A percentile compares a stretch with the other conserved stretches of the same genome.
These are phyloP conservation scores for Auricularia sp. DNA, from an alignment of 768 basidiomycete species.

Conservation along the genomic window DNA sequence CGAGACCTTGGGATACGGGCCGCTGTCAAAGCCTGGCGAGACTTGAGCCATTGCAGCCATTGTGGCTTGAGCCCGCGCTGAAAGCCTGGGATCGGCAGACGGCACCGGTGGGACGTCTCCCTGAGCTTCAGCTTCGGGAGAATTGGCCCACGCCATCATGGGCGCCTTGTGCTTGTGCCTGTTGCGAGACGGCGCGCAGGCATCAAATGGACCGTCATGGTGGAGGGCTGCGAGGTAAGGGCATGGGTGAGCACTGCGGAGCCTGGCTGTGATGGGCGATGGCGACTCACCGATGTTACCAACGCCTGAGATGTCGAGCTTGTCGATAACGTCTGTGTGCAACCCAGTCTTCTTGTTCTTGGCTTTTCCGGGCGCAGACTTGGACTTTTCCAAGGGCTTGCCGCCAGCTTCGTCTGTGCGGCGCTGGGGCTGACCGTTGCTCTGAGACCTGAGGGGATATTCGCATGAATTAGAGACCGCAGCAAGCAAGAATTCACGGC, in stretches of 20 bases:
- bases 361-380: slow-evolving; percentile 39
- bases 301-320: slow-evolving; percentile 76
- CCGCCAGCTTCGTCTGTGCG: slow-evolving; percentile 43
- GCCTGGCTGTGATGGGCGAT: slow-evolving; percentile 5
- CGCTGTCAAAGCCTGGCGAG: slow-evolving; percentile 1
- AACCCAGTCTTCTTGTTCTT: slow-evolving; percentile 53
- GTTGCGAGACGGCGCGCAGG: slow-evolving; percentile 85
- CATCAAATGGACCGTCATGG: slow-evolving; percentile 87
- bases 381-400: slow-evolving; percentile 28
- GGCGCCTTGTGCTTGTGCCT: slow-evolving; percentile 69
- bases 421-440: slow-evolving; percentile 20
- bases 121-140: slow-evolving; percentile 16
- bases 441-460: slow-evolving; percentile 11
- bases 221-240: slow-evolving; percentile 58
- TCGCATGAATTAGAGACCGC: slow-evolving; percentile 21
- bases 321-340: slow-evolving; percentile 85
- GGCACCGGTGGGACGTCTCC: slow-evolving; percentile 6
- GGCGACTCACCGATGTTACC: slow-evolving; percentile 56
- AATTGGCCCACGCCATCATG: slow-evolving; percentile 63
- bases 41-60: slow-evolving; percentile 9
- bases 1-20: slow-evolving; percentile 8
- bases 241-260: neutral
- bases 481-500: slow-evolving; percentile 10
- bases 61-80: slow-evolving; percentile 10
- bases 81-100: slow-evolving; percentile 28